These are phyloP conservation scores for Pyrenophora teres DNA, from an alignment of 2,329 filamentous ascomycete species.

Conservation along the genomic window DNA sequence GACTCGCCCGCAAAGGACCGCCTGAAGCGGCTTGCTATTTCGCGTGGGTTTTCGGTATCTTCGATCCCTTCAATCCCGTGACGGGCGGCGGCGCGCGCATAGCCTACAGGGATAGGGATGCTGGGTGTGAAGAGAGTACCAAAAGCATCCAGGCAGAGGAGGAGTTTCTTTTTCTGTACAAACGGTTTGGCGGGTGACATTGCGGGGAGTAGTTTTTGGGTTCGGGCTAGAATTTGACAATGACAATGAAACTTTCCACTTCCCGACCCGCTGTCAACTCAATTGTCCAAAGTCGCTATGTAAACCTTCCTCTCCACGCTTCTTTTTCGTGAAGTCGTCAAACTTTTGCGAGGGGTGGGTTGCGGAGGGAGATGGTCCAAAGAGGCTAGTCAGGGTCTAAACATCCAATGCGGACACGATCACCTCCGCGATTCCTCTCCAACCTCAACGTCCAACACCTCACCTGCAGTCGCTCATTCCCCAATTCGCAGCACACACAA, in stretches of 20 bases:
- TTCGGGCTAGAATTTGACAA: no score
- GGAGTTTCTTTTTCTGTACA: slow-evolving; percentile 51
- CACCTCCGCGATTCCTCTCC: slow-evolving; percentile 26
- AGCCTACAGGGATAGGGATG: slow-evolving; percentile 58
- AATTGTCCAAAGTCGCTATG: no score
- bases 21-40: slow-evolving; percentile 41
- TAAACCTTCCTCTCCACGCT: no score
- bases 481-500: slow-evolving; percentile 20
- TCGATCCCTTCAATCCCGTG: slow-evolving; percentile 55
- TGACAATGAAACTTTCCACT: no score
- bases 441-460: slow-evolving; percentile 12
- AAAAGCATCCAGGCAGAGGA: slow-evolving; percentile 68
- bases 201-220: slow-evolving; percentile 13
- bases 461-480: slow-evolving; percentile 40
- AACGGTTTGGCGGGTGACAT: slow-evolving; percentile 12
- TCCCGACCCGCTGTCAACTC: no score
- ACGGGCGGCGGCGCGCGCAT: slow-evolving; percentile 57
- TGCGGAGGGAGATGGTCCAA: slow-evolving; percentile 22
- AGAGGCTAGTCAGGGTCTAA: slow-evolving; percentile 25
- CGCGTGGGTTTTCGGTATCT: slow-evolving; percentile 32
- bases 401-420: slow-evolving; percentile 31
- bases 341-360: slow-evolving; percentile 5
- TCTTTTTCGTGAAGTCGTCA: background rate
- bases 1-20: slow-evolving; percentile 56
- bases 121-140: slow-evolving; percentile 65